Base-by-base conservation (phyloP, 495 filamentous ascomycete species). In the Talaromyces wortmannii region DNA sequence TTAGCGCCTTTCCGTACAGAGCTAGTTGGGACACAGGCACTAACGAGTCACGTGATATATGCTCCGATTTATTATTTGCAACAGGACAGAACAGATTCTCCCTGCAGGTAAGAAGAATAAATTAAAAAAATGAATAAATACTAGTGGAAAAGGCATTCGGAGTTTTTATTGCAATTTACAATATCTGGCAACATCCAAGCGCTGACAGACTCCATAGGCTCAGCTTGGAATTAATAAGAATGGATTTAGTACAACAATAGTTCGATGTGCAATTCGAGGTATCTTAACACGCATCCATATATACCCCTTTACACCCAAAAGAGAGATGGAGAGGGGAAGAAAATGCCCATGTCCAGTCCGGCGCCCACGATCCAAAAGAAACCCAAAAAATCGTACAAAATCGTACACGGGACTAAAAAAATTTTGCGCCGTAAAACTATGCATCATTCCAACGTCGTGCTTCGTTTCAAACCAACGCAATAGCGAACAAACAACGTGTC, bases 401-500 rank as follows among this genome's bases (percentile, higher is more conserved):
- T 36, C 33, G 12, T 36, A 36, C 12, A 36, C 33, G 12, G 6
- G 33, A 6, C 12, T 36, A n/a, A n/a, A n/a, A n/a, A n/a, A n/a
- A n/a, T n/a, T n/a, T n/a, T n/a, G 23, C 23, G 23, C 23, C 23
- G 23, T 4, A 23, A 23, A 23, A 23, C 23, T 40, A 13, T 18
- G 33, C 45, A 50, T 56, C 40, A 44, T 66, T 69, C 73, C 57
- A 81, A 58, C 17, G 79, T 81, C 10, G 78, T 77, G 7, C 72
- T 76, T 57, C 78, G 67, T 66, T 80, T 79, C 57, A 83, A 61
- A 11, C 80, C 80, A 51, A 77, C 70, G 49, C 77, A 79, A 64
- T 94, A 96, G 50, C 90, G 79, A 44, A 95, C 86, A 70, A 86
- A 92, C 6, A 97, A 70, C 48, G 87, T 83, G 68, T 96, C 90